Evolutionary conservation across 2,329 filamentous ascomycete genomes (phyloP).

Genomic region (Thermothelomyces thermophilus): DNA sequence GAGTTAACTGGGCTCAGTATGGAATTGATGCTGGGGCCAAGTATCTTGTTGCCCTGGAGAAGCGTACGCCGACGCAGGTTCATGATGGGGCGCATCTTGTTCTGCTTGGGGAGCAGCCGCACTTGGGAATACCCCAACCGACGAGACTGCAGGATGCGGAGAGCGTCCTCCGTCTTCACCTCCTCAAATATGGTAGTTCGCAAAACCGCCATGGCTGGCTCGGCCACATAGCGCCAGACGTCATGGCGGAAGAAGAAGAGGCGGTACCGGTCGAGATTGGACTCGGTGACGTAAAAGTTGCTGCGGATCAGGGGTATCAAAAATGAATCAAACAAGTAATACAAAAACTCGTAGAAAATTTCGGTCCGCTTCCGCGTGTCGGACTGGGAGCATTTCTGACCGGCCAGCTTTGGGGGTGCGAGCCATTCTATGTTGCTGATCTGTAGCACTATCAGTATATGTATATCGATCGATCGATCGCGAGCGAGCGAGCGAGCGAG

Average conservation of each 20-base stretch:
- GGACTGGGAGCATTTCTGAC: constrained; percentile 56
- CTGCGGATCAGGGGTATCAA: constrained; percentile 78
- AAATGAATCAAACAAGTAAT: constrained; percentile 88
- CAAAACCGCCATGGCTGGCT: constrained; percentile 62
- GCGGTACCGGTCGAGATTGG: constrained; percentile 68
- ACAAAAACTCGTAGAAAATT: constrained; percentile 77
- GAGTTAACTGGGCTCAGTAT: constrained; percentile 62
- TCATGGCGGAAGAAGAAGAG: constrained; percentile 95
- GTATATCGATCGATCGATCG: no score
- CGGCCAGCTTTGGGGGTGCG: constrained; percentile 41
- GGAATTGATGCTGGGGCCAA: constrained; percentile 62
- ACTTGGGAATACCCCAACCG: constrained; percentile 71
- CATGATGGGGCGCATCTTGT: constrained; percentile 73
- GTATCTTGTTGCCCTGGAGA: constrained; percentile 44
- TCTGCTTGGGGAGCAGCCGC: constrained; percentile 73
- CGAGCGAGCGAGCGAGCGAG: no score
- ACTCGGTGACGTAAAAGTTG: constrained; percentile 94
- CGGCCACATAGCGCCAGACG: constrained; percentile 71
- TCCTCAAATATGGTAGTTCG: constrained; percentile 74
- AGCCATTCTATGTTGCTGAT: constrained; percentile 69
- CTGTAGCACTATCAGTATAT: constrained; percentile 37
- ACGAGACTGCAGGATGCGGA: constrained; percentile 52
- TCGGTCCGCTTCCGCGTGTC: constrained; percentile 72
- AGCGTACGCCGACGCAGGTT: constrained; percentile 65
- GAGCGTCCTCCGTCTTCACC: constrained; percentile 52